phyloP scores from a whole-genome alignment of 192 early-diverging fungal genomes.

The Thoreauomyces humboldtii region DNA sequence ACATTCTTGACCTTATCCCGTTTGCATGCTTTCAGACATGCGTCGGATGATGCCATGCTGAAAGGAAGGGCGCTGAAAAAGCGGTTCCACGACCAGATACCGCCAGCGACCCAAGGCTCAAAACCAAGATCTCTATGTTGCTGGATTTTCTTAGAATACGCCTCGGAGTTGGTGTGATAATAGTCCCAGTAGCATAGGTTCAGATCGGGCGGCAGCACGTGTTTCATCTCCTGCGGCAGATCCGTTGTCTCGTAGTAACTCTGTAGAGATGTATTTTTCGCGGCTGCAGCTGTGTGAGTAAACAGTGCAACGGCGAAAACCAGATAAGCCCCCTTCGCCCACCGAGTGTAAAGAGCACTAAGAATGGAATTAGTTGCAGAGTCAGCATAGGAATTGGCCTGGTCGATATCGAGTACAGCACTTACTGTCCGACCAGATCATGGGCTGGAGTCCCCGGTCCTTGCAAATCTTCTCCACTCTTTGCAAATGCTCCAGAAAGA shows the following conservation, averaged over 20 bases:
- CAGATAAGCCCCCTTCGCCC: background rate
- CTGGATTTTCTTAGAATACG: slow-evolving; percentile 73
- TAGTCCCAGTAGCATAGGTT: slow-evolving; percentile 88
- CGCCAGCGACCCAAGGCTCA: slow-evolving; percentile 81
- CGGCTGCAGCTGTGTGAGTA: too few species aligned
- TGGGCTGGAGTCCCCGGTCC: slow-evolving; percentile 58
- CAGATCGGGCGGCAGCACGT: slow-evolving; percentile 60
- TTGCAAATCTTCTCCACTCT: slow-evolving; percentile 71
- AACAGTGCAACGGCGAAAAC: too few species aligned
- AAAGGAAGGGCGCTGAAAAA: slow-evolving; percentile 81
- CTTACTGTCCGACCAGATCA: slow-evolving; percentile 89
- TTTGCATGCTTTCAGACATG: slow-evolving; percentile 70
- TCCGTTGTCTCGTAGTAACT: slow-evolving; percentile 74
- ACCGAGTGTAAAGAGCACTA: slow-evolving; percentile 39
- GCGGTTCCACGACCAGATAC: slow-evolving; percentile 67
- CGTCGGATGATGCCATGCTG: slow-evolving; percentile 71
- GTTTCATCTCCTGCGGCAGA: slow-evolving; percentile 51
- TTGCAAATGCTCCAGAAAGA: slow-evolving; percentile 75
- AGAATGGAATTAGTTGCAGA: background rate
- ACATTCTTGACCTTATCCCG: slow-evolving; percentile 61
- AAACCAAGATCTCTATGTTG: slow-evolving; percentile 82
- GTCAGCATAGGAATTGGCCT: background rate
- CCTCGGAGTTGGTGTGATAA: slow-evolving; percentile 64
- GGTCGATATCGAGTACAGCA: too few species aligned
- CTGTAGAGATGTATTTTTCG: slow-evolving; percentile 75